These are phyloP conservation scores for Kurtzmaniella natalensis DNA, from an alignment of 1,139 yeast species.

Conservation along the genomic window DNA sequence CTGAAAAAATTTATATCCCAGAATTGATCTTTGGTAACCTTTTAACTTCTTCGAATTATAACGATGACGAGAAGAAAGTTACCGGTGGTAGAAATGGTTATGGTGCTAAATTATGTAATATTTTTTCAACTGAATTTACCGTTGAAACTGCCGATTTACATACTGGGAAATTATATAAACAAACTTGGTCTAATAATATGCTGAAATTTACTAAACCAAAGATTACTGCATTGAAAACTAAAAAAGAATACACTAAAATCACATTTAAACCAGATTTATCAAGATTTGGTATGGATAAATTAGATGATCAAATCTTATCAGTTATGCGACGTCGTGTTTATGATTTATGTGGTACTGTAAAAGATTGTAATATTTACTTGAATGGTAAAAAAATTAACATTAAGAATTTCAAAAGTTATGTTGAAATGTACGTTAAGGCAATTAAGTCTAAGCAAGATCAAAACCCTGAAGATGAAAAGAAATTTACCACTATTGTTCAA, in stretches of 20 bases:
- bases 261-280: slow-evolving; percentile 85
- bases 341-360: slow-evolving; percentile 94
- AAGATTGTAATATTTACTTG: slow-evolving; percentile 72
- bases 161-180: slow-evolving; percentile 61
- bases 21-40: slow-evolving; percentile 95
- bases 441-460: slow-evolving; percentile 34
- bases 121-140: slow-evolving; percentile 81
- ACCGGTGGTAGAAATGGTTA: slow-evolving; percentile 99
- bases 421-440: slow-evolving; percentile 85
- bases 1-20: slow-evolving; percentile 91
- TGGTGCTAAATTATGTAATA: slow-evolving; percentile 91
- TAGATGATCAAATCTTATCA: slow-evolving; percentile 79
- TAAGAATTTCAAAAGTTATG: slow-evolving; percentile 77
- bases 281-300: slow-evolving; percentile 76
- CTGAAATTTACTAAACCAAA: slow-evolving; percentile 69
- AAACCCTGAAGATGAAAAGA: slow-evolving; percentile 19
- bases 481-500: slow-evolving; percentile 61
- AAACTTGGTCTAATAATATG: slow-evolving; percentile 90
- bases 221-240: slow-evolving; percentile 56
- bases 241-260: slow-evolving; percentile 79
- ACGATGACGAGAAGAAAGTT: slow-evolving; percentile 91
- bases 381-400: slow-evolving; percentile 72
- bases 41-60: slow-evolving; percentile 92
- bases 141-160: slow-evolving; percentile 86
- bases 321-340: slow-evolving; percentile 91